Conservation (phyloP, 2,329 filamentous ascomycete species). For the Helicocarpus griseus region DNA sequence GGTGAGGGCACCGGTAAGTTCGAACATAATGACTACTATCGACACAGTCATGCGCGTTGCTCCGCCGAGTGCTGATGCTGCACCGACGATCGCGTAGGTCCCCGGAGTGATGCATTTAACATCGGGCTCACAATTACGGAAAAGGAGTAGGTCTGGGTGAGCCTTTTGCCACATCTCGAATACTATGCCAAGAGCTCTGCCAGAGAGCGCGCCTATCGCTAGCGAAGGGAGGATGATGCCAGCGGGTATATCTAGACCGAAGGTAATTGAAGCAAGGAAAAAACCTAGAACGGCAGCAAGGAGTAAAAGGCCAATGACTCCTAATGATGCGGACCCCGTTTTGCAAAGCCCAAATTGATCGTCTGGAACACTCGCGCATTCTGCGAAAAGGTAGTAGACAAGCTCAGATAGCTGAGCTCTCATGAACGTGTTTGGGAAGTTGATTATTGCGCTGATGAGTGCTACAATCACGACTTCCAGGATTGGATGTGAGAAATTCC, state of each 20-base stretch:
- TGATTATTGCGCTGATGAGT: slow-evolving; percentile 74
- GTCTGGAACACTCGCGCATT: slow-evolving; percentile 72
- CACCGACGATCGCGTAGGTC: slow-evolving; percentile 92
- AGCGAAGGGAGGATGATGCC: slow-evolving; percentile 94
- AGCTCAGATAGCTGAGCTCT: slow-evolving; percentile 84
- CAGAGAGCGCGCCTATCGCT: slow-evolving; percentile 85
- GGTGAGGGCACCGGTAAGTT: slow-evolving; percentile 88
- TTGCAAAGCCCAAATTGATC: slow-evolving; percentile 89
- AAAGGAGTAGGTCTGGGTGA: slow-evolving; percentile 67
- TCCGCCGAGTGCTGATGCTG: slow-evolving; percentile 85
- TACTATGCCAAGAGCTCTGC: slow-evolving; percentile 78
- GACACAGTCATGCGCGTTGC: slow-evolving; percentile 95
- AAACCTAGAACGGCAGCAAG: slow-evolving; percentile 77
- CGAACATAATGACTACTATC: slow-evolving; percentile 99
- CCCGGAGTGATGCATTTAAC: slow-evolving; percentile 83
- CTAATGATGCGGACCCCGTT: slow-evolving; percentile 69
- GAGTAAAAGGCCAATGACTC: slow-evolving; percentile 72
- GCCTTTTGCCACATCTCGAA: slow-evolving; percentile 80
- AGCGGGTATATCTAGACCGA: slow-evolving; percentile 87
- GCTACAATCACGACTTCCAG: slow-evolving; percentile 72
- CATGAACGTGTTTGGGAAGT: slow-evolving; percentile 96
- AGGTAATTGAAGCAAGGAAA: slow-evolving; percentile 75
- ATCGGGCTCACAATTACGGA: slow-evolving; percentile 74
- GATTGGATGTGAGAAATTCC: slow-evolving; percentile 62
- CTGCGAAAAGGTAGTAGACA: slow-evolving; percentile 82